These are phyloP conservation scores for Plenodomus tracheiphilus DNA, from an alignment of 2,329 filamentous ascomycete genomes.

Conservation along the genomic window DNA sequence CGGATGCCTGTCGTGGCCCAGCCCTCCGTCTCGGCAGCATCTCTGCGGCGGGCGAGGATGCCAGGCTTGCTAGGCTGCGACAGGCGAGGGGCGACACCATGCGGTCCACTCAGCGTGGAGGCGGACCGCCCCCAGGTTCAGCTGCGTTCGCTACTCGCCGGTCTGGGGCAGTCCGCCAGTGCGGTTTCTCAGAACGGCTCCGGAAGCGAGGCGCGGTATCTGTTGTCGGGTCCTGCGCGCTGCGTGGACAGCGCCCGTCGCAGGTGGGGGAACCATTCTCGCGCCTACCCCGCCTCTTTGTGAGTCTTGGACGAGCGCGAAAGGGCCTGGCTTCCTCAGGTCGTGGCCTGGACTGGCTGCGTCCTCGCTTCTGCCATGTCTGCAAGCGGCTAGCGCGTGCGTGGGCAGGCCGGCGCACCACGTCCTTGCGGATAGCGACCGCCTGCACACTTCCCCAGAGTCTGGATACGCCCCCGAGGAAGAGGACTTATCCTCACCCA, in stretches of 20 bases:
- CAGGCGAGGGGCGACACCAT: constrained; percentile 3
- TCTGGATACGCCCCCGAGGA: too few relatives aligned
- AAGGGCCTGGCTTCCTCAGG: too few relatives aligned
- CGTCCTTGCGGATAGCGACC: too few relatives aligned
- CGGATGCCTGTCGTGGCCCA: constrained; percentile 3
- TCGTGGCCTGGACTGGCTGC: too few relatives aligned
- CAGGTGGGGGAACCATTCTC: not conserved
- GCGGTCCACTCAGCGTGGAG: constrained; percentile 12
- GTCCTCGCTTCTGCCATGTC: too few relatives aligned
- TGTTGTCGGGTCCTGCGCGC: not conserved
- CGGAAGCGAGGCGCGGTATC: not conserved
- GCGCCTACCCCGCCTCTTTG: not conserved
- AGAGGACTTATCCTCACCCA: too few relatives aligned
- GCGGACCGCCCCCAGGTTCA: constrained; percentile 6
- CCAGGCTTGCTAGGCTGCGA: constrained; percentile 12
- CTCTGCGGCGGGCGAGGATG: constrained; percentile 1
- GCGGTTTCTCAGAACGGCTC: not conserved
- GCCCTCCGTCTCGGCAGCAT: not conserved
- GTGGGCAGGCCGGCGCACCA: too few relatives aligned
- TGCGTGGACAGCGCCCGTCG: not conserved
- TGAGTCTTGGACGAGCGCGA: too few relatives aligned
- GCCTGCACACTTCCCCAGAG: too few relatives aligned
- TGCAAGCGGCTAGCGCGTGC: too few relatives aligned
- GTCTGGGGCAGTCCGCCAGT: constrained; percentile 3
- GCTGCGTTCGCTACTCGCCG: constrained; percentile 6